phyloP scores from a whole-genome alignment of 306 rosid species.

The Cajanus cajan region DNA sequence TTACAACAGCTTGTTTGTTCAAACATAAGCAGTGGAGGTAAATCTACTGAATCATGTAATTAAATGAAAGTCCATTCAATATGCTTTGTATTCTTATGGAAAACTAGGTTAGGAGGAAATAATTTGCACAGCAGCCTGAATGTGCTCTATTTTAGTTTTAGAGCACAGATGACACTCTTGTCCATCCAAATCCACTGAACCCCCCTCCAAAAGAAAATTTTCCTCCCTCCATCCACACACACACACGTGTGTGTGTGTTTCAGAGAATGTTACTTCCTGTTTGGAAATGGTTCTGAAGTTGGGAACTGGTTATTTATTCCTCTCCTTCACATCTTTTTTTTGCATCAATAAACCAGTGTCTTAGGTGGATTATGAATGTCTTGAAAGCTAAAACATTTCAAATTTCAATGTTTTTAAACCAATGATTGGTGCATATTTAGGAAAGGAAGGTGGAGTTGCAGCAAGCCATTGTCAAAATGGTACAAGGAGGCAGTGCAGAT shows the following conservation, averaged over 20 bases:
- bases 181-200: no score
- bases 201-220: no score
- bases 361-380: slow-evolving; percentile 12
- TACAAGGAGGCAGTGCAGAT: slow-evolving; percentile 95
- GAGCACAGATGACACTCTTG: no score
- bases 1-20: not conserved
- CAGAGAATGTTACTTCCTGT: no score
- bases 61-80: not conserved
- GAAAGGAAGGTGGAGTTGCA: slow-evolving; percentile 84
- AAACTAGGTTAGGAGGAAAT: not conserved
- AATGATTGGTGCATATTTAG: slow-evolving; percentile 38
- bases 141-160: not conserved
- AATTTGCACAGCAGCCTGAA: not conserved
- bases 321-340: not conserved
- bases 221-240: no score
- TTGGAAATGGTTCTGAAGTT: no score
- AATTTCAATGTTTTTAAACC: slow-evolving; percentile 27
- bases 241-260: no score
- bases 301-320: no score
- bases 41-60: not conserved
- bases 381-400: slow-evolving; percentile 33
- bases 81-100: not conserved
- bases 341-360: not conserved
- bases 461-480: slow-evolving; percentile 90
- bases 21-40: not conserved